Conservation (phyloP, 2,329 filamentous ascomycete species). For the Lecanicillium sp. region DNA sequence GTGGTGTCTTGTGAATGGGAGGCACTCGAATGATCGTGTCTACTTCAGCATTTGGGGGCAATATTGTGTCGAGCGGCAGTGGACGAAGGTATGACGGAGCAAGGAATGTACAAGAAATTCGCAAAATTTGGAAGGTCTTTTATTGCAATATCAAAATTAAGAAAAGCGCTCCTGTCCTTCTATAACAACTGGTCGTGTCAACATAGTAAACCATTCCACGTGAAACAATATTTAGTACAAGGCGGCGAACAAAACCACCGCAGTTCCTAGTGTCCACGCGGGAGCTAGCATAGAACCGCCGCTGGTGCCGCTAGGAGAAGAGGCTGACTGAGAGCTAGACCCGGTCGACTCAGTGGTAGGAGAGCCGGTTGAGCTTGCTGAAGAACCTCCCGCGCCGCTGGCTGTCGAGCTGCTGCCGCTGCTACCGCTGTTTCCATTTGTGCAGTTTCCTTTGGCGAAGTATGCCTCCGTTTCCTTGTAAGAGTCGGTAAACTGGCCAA, state of each 20-base stretch:
- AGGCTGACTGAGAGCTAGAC: slow-evolving; percentile 1
- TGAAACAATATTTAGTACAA: too few species aligned
- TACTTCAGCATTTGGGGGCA: too few species aligned
- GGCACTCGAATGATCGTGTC: too few species aligned
- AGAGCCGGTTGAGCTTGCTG: background rate
- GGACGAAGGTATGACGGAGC: too few species aligned
- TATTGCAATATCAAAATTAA: too few species aligned
- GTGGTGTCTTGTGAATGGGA: too few species aligned
- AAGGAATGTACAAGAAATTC: too few species aligned
- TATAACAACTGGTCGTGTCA: too few species aligned
- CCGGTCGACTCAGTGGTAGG: background rate
- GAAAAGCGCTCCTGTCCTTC: too few species aligned
- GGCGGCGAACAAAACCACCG: background rate
- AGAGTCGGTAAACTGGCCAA: background rate
- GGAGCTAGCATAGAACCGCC: background rate
- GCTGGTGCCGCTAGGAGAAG: slow-evolving; percentile 1
- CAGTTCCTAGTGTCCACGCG: background rate
- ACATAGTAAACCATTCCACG: too few species aligned
- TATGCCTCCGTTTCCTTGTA: slow-evolving; percentile 10
- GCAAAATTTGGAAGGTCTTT: too few species aligned
- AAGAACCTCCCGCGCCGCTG: background rate
- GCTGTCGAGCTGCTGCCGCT: background rate
- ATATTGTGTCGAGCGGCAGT: too few species aligned
- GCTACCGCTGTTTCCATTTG: background rate
- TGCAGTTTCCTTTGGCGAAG: slow-evolving; percentile 9